Evolutionary conservation across 805 yeast species (phyloP).

Genomic region (Candida suzukii): DNA sequence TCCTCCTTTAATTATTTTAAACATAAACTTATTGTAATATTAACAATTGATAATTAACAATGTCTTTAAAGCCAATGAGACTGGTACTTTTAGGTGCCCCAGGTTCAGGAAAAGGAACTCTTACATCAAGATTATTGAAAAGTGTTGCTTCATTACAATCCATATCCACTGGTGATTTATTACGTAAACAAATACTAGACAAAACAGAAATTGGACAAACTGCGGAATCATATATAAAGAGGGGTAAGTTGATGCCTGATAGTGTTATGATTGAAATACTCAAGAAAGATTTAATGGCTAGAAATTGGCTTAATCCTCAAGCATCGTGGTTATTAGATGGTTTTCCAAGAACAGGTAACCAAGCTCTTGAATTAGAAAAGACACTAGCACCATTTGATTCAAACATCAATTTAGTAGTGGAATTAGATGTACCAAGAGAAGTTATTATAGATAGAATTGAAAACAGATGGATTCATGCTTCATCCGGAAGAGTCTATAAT

Average conservation of each 20-base stretch:
- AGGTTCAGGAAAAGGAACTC: constrained; percentile 94
- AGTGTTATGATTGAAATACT: constrained; percentile 54
- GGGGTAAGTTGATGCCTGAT: constrained; percentile 75
- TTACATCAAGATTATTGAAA: constrained; percentile 57
- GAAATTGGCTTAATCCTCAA: constrained; percentile 34
- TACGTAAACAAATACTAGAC: constrained; percentile 58
- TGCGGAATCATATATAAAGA: constrained; percentile 49
- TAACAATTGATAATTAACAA: too few relatives aligned
- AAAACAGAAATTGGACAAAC: constrained; percentile 45
- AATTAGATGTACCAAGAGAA: constrained; percentile 78
- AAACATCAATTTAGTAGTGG: constrained; percentile 69
- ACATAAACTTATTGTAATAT: too few relatives aligned
- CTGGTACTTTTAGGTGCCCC: constrained; percentile 85
- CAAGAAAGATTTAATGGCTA: constrained; percentile 35
- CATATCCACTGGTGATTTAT: constrained; percentile 78
- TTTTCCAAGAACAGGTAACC: constrained; percentile 75
- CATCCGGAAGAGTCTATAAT: constrained; percentile 85
- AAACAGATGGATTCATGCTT: constrained; percentile 76
- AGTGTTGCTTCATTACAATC: constrained; percentile 46
- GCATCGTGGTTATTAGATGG: constrained; percentile 82
- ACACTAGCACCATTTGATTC: constrained; percentile 32
- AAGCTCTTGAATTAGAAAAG: constrained; percentile 54
- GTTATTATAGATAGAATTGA: constrained; percentile 77
- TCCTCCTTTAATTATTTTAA: too few relatives aligned
- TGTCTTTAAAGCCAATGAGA: constrained; percentile 41